These are phyloP conservation scores for Penicillium rolfsii DNA, from an alignment of 2,329 filamentous ascomycete species.

Conservation along the genomic window DNA sequence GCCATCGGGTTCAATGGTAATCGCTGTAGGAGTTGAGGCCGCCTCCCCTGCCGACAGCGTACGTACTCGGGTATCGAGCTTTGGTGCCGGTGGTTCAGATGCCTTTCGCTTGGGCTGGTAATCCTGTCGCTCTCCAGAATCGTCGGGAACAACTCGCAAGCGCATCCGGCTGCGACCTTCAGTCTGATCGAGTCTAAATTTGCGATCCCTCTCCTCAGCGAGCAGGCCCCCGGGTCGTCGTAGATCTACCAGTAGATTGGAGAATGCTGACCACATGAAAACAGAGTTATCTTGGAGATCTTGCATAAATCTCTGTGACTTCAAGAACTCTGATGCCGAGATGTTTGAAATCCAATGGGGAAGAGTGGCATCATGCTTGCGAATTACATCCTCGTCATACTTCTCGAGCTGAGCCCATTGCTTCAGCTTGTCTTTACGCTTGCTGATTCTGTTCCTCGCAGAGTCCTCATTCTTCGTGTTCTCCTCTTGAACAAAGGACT, in stretches of 20 bases:
- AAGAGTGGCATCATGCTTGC: conserved; percentile 84
- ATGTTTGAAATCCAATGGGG: conserved; percentile 95
- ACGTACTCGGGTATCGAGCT: conserved; percentile 51
- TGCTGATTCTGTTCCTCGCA: conserved; percentile 68
- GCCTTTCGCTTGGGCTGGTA: conserved; percentile 83
- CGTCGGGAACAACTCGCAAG: conserved; percentile 80
- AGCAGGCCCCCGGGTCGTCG: conserved; percentile 80
- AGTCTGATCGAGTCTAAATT: conserved; percentile 93
- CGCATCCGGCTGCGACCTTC: conserved; percentile 96
- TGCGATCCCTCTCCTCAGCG: conserved; percentile 64
- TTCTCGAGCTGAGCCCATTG: conserved; percentile 75
- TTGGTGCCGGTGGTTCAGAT: conserved; percentile 55
- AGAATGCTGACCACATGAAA: conserved; percentile 75
- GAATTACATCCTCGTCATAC: conserved; percentile 69
- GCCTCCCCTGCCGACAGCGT: conserved; percentile 48
- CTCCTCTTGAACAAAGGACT: conserved; percentile 80
- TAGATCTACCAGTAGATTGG: conserved; percentile 77
- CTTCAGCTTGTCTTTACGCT: conserved; percentile 79
- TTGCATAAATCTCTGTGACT: conserved; percentile 84
- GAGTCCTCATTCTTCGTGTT: conserved; percentile 80
- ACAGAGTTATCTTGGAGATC: conserved; percentile 89
- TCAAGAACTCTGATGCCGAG: conserved; percentile 86
- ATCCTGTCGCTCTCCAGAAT: conserved; percentile 66
- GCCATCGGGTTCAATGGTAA: conserved; percentile 39
- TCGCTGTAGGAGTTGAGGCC: conserved; percentile 40